A percentile compares a stretch with the other conserved stretches of the same genome.
phyloP scores from a whole-genome alignment of 1,284 basidiomycete species.

The Ustilago crameri region DNA sequence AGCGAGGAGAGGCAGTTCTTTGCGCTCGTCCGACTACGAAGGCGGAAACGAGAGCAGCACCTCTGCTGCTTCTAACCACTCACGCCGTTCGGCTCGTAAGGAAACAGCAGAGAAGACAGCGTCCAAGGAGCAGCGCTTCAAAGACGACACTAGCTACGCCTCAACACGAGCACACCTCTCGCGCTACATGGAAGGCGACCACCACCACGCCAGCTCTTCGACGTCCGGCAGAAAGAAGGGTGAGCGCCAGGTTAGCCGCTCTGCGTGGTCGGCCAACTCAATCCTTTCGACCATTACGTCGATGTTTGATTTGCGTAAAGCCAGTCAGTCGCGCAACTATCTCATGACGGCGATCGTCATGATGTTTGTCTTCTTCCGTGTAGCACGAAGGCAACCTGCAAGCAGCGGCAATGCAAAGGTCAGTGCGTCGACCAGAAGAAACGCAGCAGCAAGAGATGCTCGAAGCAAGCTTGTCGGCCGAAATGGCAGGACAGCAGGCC shows the following conservation, averaged over 20 bases:
- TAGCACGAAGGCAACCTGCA: conserved; percentile 19
- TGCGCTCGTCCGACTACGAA: conserved; percentile 29
- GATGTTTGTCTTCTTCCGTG: conserved; percentile 38
- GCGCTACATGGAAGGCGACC: conserved; percentile 38
- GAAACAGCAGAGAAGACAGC: conserved; percentile 2
- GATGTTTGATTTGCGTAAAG: conserved; percentile 35
- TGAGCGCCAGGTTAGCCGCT: conserved; percentile 12
- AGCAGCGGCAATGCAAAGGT: neutral
- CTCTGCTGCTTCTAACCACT: conserved; percentile 40
- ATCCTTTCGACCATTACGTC: conserved; percentile 29
- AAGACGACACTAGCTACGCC: conserved; percentile 39
- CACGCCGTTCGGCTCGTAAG: conserved; percentile 29
- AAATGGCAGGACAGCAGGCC: conserved; percentile 2
- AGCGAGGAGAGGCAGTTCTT: conserved; percentile 18
- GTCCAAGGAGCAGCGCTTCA: conserved; percentile 18
- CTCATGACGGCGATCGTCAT: conserved; percentile 46
- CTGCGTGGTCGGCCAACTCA: conserved; percentile 10
- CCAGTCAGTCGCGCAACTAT: conserved; percentile 28
- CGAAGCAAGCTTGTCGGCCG: conserved; percentile 39
- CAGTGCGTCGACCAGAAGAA: conserved; percentile 4
- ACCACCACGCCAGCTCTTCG: conserved; percentile 3
- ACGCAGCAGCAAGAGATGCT: conserved; percentile 29
- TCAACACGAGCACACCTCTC: conserved; percentile 44
- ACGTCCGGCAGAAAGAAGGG: conserved; percentile 6
- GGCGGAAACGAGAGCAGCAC: conserved; percentile 44